Percentiles rank a stretch among this genome's conserved stretches.
Conservation (phyloP, 352 stramenopile genomes). For the Phytophthora tubulina region DNA sequence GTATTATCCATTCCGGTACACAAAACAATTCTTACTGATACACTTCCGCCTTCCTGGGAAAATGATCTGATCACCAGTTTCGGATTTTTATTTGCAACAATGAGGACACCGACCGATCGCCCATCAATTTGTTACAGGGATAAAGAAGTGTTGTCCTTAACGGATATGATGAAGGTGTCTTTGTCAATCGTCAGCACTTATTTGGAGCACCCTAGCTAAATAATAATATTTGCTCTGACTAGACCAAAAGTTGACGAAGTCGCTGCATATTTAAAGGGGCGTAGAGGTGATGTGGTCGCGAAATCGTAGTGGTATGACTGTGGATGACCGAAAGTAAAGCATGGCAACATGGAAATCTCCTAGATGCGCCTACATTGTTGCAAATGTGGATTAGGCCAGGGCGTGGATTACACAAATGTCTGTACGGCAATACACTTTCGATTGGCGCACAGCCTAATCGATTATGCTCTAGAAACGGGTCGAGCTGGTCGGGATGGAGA, state of each 20-base stretch:
- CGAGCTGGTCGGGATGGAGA: background rate
- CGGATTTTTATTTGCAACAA: conserved; percentile 4
- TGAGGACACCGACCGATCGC: background rate
- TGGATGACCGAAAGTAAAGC: background rate
- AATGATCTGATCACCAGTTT: background rate
- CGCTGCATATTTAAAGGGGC: background rate
- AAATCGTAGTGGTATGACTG: background rate
- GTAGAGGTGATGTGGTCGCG: background rate
- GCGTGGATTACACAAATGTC: background rate
- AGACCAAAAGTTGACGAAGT: conserved; percentile 3
- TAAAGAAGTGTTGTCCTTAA: background rate
- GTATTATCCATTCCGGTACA: background rate
- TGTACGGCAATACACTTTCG: background rate
- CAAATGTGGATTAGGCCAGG: conserved; percentile 7
- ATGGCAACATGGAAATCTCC: background rate
- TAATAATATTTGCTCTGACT: conserved; percentile 7
- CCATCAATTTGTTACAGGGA: background rate
- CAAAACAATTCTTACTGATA: conserved; percentile 3
- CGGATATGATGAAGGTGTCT: background rate
- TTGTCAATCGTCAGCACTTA: background rate
- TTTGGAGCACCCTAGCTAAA: background rate
- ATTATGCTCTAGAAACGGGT: conserved; percentile 4
- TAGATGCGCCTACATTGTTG: background rate
- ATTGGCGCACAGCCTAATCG: background rate
- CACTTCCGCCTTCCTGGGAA: conserved; percentile 9